Evolutionary conservation across 495 filamentous ascomycete genomes (phyloP).

Genomic region (Xanthoparmelia taractica): DNA sequence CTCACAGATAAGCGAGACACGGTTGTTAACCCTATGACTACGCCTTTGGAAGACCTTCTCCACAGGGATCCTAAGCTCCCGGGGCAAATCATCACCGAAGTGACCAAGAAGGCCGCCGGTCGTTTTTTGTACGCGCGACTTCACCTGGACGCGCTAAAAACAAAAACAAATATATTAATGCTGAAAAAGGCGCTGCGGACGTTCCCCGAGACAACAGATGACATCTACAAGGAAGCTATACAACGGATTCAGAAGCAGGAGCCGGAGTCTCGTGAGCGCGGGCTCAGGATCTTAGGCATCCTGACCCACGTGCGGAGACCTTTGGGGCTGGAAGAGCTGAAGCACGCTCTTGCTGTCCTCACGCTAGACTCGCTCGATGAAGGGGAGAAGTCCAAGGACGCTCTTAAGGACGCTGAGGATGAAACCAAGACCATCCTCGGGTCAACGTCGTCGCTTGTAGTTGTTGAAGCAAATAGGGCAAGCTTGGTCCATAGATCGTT

Average conservation of each 20-base stretch:
- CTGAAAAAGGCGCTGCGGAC: constrained; percentile 18
- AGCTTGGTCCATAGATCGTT: constrained; percentile 22
- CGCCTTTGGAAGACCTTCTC: constrained; percentile 12
- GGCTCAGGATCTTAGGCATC: constrained; percentile 13
- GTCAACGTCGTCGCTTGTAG: constrained; percentile 24
- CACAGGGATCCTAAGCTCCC: constrained; percentile 12
- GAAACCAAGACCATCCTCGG: constrained; percentile 18
- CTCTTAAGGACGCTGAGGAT: constrained; percentile 2
- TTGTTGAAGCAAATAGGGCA: constrained; percentile 15
- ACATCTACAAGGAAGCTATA: constrained; percentile 23
- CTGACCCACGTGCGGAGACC: constrained; percentile 16
- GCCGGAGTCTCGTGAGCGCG: constrained; percentile 7
- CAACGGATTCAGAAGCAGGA: constrained; percentile 18
- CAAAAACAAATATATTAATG: constrained; percentile 16
- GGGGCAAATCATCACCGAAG: constrained; percentile 15
- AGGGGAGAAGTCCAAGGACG: constrained; percentile 8
- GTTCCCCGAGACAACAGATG: constrained; percentile 18
- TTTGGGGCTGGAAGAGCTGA: constrained; percentile 22
- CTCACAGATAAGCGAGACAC: constrained; percentile 8
- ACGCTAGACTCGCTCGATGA: not conserved
- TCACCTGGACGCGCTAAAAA: constrained; percentile 18
- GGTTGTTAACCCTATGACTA: constrained; percentile 8
- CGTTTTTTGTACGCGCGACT: constrained; percentile 25
- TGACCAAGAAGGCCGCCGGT: constrained; percentile 20
- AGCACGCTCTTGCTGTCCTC: constrained; percentile 22